Evolutionary conservation across 2,329 filamentous ascomycete genomes (phyloP).

Genomic region (Taxawa tesnikishii): DNA sequence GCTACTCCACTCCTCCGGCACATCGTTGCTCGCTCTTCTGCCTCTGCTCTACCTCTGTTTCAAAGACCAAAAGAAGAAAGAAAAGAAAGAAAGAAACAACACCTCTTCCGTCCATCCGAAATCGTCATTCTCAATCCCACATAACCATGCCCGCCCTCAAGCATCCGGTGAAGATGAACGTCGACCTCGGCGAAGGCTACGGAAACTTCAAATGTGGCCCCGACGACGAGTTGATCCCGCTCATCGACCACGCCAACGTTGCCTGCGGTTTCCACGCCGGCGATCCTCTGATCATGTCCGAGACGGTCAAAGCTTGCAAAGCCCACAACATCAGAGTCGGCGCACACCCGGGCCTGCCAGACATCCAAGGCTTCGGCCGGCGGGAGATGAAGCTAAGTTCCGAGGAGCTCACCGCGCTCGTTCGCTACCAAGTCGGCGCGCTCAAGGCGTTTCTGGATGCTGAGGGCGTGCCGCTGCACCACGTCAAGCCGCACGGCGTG

Average conservation of each 20-base stretch:
- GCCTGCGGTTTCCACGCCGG: conserved; percentile 39
- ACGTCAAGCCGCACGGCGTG: conserved; percentile 52
- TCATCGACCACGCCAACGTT: conserved; percentile 51
- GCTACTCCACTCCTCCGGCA: too few species aligned
- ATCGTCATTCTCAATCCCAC: too few species aligned
- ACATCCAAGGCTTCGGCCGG: conserved; percentile 52
- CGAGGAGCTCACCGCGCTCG: conserved; percentile 44
- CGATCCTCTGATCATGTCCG: conserved; percentile 52
- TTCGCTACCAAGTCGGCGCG: conserved; percentile 52
- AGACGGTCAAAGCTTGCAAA: conserved; percentile 47
- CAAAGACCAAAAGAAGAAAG: too few species aligned
- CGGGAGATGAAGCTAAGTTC: conserved; percentile 47
- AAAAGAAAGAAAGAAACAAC: too few species aligned
- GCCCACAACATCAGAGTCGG: conserved; percentile 43
- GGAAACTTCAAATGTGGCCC: conserved; percentile 41
- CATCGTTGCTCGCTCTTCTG: too few species aligned
- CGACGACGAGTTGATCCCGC: conserved; percentile 47
- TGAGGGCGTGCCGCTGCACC: conserved; percentile 43
- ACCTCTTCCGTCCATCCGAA: too few species aligned
- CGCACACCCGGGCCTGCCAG: conserved; percentile 53
- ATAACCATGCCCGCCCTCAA: conserved; percentile 35
- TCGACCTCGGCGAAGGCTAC: conserved; percentile 42
- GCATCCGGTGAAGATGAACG: conserved; percentile 41
- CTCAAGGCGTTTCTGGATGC: conserved; percentile 46
- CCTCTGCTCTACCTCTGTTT: too few species aligned